These are phyloP conservation scores for Pichia sp. DNA, from an alignment of 1,139 yeast species.

Conservation along the genomic window DNA sequence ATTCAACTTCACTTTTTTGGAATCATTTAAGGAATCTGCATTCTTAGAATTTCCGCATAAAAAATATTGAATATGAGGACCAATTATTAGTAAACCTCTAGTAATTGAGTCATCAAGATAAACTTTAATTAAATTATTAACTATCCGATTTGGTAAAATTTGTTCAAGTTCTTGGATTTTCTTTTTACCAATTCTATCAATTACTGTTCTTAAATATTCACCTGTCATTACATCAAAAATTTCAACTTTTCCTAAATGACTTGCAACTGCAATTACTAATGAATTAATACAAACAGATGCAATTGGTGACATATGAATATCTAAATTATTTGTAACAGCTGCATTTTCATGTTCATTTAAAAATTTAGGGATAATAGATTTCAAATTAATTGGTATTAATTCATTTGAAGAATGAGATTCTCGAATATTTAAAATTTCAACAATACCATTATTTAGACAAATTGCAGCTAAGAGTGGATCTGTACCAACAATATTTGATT, in stretches of 20 bases:
- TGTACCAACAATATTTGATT: slow-evolving; percentile 40
- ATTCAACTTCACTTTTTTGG: slow-evolving; percentile 1
- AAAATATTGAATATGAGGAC: slow-evolving; percentile 56
- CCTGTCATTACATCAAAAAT: slow-evolving; percentile 63
- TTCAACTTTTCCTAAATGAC: slow-evolving; percentile 57
- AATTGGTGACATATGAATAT: slow-evolving; percentile 9
- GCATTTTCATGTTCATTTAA: slow-evolving; percentile 16
- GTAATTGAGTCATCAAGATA: slow-evolving; percentile 33
- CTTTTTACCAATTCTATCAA: slow-evolving; percentile 30
- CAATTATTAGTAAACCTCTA: slow-evolving; percentile 50
- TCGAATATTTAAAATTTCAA: slow-evolving; percentile 38
- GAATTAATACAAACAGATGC: slow-evolving; percentile 25
- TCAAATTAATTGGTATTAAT: slow-evolving; percentile 15
- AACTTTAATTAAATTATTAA: slow-evolving; percentile 7
- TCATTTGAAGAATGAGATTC: slow-evolving; percentile 19
- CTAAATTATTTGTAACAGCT: slow-evolving; percentile 14
- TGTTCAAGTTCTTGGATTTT: slow-evolving; percentile 10
- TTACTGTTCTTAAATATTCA: slow-evolving; percentile 37
- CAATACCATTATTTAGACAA: slow-evolving; percentile 33
- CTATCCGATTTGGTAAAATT: slow-evolving; percentile 3
- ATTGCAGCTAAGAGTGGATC: slow-evolving; percentile 50
- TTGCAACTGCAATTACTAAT: slow-evolving; percentile 36
- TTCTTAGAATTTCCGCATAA: slow-evolving; percentile 45
- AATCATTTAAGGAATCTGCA: neutral
- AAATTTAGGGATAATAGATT: slow-evolving; percentile 21